Conservation (phyloP, 1,284 basidiomycete genomes). For the Moniliophthora roreri region DNA sequence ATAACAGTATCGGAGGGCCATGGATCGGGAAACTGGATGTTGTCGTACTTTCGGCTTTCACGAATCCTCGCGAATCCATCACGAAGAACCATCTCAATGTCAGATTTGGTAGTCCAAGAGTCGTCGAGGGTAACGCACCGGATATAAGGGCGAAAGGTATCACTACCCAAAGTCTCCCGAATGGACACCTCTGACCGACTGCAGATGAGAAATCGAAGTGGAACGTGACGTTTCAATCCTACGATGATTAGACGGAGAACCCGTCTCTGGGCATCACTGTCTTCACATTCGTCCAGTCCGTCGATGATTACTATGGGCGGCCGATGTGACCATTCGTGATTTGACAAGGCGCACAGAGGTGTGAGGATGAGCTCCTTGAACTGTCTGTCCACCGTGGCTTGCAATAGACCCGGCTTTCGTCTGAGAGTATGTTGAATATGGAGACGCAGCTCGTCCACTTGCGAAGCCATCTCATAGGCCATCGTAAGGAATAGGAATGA, state of each 20-base stretch:
- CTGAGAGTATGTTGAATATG: neutral
- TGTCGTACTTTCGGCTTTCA: too few species aligned
- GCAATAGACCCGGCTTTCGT: neutral
- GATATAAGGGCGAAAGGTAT: neutral
- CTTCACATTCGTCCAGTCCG: constrained; percentile 4
- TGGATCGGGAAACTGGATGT: neutral
- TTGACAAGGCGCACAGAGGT: neutral
- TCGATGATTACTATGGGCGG: neutral
- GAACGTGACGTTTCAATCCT: constrained; percentile 4
- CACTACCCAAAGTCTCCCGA: constrained; percentile 15
- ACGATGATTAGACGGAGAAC: neutral
- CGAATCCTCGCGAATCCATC: neutral
- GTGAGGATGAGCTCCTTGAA: neutral
- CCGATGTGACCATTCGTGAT: neutral
- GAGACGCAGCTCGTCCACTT: neutral
- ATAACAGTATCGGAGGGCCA: constrained; percentile 22
- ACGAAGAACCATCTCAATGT: neutral
- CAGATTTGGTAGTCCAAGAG: neutral
- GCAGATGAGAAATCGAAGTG: constrained; percentile 25
- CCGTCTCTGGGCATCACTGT: neutral
- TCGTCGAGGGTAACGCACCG: neutral
- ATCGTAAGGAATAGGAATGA: constrained; percentile 1
- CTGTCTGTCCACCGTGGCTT: neutral
- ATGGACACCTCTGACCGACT: constrained; percentile 25
- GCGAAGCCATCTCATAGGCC: neutral